phyloP scores from a whole-genome alignment of 768 basidiomycete species.

The Fomitopsis serialis region DNA sequence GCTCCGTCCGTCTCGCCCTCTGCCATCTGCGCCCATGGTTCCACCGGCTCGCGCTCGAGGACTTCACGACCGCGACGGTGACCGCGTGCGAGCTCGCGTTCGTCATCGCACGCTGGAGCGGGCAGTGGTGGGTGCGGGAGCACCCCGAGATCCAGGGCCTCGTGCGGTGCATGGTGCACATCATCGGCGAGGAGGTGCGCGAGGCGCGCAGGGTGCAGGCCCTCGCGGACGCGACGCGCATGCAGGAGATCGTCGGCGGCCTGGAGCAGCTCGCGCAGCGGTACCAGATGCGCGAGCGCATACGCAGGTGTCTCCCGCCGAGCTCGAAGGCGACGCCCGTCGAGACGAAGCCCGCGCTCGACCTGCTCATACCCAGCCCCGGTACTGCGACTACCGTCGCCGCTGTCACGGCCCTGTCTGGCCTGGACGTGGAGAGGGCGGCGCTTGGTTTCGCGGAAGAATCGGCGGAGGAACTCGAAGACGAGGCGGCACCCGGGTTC shows the following conservation, averaged over 20 bases:
- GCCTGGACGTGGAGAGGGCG: background rate
- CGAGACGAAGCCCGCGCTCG: background rate
- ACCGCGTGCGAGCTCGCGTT: conserved; percentile 31
- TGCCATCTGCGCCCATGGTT: conserved; percentile 70
- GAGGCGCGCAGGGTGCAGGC: conserved; percentile 38
- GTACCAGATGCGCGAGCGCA: conserved; percentile 25
- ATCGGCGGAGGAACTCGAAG: background rate
- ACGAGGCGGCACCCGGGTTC: background rate
- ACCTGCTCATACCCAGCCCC: conserved; percentile 5
- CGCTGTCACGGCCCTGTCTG: background rate
- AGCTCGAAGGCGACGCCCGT: background rate
- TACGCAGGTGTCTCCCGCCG: background rate
- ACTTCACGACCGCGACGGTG: conserved; percentile 33
- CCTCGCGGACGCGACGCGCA: conserved; percentile 40
- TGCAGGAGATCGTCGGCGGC: conserved; percentile 46
- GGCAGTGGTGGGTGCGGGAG: conserved; percentile 61
- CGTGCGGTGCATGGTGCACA: conserved; percentile 50
- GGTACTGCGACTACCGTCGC: background rate
- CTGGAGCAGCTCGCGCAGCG: conserved; percentile 41
- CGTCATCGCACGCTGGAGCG: conserved; percentile 49
- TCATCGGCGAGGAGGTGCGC: conserved; percentile 62
- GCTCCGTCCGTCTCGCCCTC: conserved; percentile 63
- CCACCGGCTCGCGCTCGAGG: conserved; percentile 39
- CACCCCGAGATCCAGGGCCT: conserved; percentile 58
- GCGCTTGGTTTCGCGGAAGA: background rate